Evolutionary conservation across 2,329 filamentous ascomycete species (phyloP).

Genomic region (Monilinia fructicola): DNA sequence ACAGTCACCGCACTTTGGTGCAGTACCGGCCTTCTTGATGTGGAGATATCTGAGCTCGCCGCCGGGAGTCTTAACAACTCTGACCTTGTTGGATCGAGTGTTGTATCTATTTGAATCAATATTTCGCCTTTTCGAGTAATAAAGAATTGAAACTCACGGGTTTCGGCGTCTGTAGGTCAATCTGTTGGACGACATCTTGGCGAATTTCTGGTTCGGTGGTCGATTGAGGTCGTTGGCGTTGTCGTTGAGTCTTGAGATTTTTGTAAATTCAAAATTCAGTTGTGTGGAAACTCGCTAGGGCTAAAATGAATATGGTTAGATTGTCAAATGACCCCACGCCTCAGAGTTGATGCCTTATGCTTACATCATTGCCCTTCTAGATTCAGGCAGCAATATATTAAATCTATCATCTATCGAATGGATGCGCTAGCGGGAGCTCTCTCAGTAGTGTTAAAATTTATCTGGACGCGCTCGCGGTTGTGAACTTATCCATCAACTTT

Average conservation of each 20-base stretch:
- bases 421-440: conserved; percentile 23
- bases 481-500: conserved; percentile 16
- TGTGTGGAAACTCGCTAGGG: conserved; percentile 23
- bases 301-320: conserved; percentile 20
- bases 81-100: conserved; percentile 95
- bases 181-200: conserved; percentile 54
- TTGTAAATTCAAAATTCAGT: conserved; percentile 18
- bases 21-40: conserved; percentile 99
- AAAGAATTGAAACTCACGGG: conserved; percentile 56
- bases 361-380: not conserved
- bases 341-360: not conserved
- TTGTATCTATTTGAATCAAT: conserved; percentile 70
- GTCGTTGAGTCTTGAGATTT: conserved; percentile 21
- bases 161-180: conserved; percentile 64
- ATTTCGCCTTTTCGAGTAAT: conserved; percentile 22
- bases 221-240: conserved; percentile 37
- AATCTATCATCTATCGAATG: not conserved
- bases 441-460: conserved; percentile 18
- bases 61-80: conserved; percentile 93
- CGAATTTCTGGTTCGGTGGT: conserved; percentile 39
- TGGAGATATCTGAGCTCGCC: conserved; percentile 94
- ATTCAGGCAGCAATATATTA: conserved; percentile 7
- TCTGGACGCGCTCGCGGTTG: conserved; percentile 21
- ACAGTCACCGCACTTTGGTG: conserved; percentile 99
- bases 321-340: not conserved